phyloP scores from a whole-genome alignment of 2,329 filamentous ascomycete species.

The Colletotrichum agaves region DNA sequence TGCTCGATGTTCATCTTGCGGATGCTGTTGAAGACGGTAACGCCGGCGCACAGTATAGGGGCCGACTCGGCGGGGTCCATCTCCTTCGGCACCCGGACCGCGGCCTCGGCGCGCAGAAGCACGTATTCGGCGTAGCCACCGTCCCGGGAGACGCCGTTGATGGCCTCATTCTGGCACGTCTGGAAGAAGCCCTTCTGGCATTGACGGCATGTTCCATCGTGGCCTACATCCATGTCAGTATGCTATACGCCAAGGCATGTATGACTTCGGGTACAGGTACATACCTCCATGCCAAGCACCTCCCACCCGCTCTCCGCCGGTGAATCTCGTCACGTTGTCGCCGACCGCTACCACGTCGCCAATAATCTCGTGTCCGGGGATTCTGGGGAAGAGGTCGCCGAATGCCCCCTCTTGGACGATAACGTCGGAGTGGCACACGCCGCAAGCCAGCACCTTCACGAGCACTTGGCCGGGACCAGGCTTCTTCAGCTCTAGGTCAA shows the following conservation, averaged over 20 bases:
- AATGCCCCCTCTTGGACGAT: conserved; percentile 59
- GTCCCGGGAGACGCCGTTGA: conserved; percentile 74
- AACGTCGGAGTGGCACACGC: conserved; percentile 75
- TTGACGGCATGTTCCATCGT: conserved; percentile 68
- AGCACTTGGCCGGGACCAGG: conserved; percentile 70
- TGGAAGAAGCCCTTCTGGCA: conserved; percentile 75
- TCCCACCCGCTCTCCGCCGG: conserved; percentile 70
- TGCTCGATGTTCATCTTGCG: conserved; percentile 64
- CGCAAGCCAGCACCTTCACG: conserved; percentile 77
- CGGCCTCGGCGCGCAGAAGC: conserved; percentile 68
- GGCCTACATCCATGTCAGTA: conserved; percentile 52
- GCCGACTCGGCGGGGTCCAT: conserved; percentile 65
- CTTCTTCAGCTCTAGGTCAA: conserved; percentile 67
- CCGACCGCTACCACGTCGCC: conserved; percentile 73
- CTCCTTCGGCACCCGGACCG: conserved; percentile 63
- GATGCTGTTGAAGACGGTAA: conserved; percentile 71
- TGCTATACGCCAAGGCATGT: background rate
- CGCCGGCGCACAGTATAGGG: conserved; percentile 72
- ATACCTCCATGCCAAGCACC: conserved; percentile 74
- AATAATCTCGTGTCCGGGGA: conserved; percentile 78
- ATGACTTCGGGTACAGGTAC: background rate
- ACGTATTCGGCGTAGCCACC: conserved; percentile 77
- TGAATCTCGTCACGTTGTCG: conserved; percentile 65
- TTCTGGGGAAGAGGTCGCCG: conserved; percentile 67
- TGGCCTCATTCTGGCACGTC: conserved; percentile 69